Conservation (phyloP, 2,329 filamentous ascomycete genomes). For the Neonectria sp. region DNA sequence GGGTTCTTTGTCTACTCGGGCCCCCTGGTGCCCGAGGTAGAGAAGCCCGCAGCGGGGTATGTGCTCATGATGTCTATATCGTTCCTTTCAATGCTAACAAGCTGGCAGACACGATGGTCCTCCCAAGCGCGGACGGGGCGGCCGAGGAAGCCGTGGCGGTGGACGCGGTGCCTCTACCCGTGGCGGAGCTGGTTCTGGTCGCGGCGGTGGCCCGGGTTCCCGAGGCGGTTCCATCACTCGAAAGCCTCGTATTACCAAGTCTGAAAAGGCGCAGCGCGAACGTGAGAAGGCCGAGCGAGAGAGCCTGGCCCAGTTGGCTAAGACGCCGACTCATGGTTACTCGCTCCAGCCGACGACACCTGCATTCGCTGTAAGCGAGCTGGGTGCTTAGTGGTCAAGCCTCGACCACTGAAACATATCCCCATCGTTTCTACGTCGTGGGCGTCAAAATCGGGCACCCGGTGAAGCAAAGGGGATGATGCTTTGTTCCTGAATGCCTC, state of each 20-base stretch:
- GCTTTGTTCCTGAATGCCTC: background rate
- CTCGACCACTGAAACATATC: background rate
- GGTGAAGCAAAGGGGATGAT: slow-evolving; percentile 5
- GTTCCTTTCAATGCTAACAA: slow-evolving; percentile 52
- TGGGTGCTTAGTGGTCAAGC: slow-evolving; percentile 48
- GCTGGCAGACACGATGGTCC: slow-evolving; percentile 77
- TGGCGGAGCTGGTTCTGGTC: slow-evolving; percentile 59
- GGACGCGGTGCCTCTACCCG: slow-evolving; percentile 76
- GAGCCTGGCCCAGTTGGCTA: slow-evolving; percentile 58
- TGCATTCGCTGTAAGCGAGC: slow-evolving; percentile 55
- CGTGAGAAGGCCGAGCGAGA: slow-evolving; percentile 85
- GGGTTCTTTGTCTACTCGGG: slow-evolving; percentile 99
- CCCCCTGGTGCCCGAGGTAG: slow-evolving; percentile 87
- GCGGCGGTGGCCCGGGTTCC: slow-evolving; percentile 75
- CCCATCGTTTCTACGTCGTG: background rate
- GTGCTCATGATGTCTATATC: slow-evolving; percentile 45
- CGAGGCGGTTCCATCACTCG: slow-evolving; percentile 81
- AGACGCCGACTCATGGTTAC: slow-evolving; percentile 56
- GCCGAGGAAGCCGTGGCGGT: slow-evolving; percentile 65
- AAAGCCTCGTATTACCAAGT: slow-evolving; percentile 90
- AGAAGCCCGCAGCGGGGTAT: slow-evolving; percentile 76
- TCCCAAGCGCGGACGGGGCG: slow-evolving; percentile 76
- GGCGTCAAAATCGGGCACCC: background rate
- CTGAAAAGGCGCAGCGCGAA: slow-evolving; percentile 85
- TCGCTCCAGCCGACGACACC: slow-evolving; percentile 56